Conservation (phyloP, 345 rosid genomes). For the Iberis pinnata region DNA sequence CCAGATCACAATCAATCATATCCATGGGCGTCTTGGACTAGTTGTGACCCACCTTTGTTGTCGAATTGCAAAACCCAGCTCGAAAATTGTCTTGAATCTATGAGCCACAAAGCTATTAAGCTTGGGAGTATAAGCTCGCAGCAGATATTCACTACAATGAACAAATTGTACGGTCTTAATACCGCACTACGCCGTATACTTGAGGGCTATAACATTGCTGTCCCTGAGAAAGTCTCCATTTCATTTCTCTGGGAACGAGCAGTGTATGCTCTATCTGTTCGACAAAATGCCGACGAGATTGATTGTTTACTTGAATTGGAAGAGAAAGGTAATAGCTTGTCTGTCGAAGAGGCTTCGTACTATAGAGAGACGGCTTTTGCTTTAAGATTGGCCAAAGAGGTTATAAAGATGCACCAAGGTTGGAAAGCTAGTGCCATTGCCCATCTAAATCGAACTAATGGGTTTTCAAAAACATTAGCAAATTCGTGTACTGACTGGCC, state of each 20-base stretch:
- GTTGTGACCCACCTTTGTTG: slow-evolving; percentile 53
- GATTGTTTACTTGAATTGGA: slow-evolving; percentile 52
- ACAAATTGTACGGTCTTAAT: slow-evolving; percentile 75
- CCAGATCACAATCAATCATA: slow-evolving; percentile 55
- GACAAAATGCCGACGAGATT: slow-evolving; percentile 63
- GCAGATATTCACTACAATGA: slow-evolving; percentile 68
- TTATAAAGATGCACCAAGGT: slow-evolving; percentile 48
- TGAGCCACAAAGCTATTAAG: slow-evolving; percentile 61
- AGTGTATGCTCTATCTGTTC: slow-evolving; percentile 57
- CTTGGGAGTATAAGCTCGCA: slow-evolving; percentile 67
- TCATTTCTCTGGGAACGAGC: slow-evolving; percentile 77
- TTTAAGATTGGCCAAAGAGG: slow-evolving; percentile 78
- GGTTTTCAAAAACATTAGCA: slow-evolving; percentile 73
- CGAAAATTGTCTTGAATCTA: slow-evolving; percentile 80
- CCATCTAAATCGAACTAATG: slow-evolving; percentile 58
- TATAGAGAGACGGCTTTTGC: slow-evolving; percentile 65
- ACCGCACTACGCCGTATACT: slow-evolving; percentile 52
- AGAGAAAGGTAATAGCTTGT: slow-evolving; percentile 47
- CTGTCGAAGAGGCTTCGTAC: slow-evolving; percentile 72
- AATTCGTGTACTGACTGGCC: slow-evolving; percentile 94
- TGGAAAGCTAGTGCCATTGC: slow-evolving; percentile 88
- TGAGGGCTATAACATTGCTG: slow-evolving; percentile 24
- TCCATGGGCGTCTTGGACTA: slow-evolving; percentile 90
- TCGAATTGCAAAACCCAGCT: slow-evolving; percentile 63
- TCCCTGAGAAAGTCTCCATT: slow-evolving; percentile 44